Conservation (phyloP, 2,329 filamentous ascomycete genomes). For the Trichoderma atroviride region DNA sequence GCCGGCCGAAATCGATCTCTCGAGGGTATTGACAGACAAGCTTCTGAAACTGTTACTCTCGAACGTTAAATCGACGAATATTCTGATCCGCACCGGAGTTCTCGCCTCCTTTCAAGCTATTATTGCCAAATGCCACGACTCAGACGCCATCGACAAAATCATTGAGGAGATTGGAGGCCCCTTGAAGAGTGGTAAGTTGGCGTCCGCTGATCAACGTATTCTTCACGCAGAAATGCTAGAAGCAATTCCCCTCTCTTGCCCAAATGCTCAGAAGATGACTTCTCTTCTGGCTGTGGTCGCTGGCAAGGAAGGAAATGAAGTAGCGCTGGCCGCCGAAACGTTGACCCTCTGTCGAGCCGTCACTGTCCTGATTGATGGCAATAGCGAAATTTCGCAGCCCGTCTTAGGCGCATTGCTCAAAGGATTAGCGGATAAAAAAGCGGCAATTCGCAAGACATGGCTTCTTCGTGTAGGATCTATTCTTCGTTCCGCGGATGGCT, state of each 20-base stretch:
- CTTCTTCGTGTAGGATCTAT: slow-evolving; percentile 72
- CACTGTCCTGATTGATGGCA: slow-evolving; percentile 62
- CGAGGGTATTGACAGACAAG: slow-evolving; percentile 68
- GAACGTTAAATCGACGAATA: slow-evolving; percentile 88
- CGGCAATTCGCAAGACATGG: slow-evolving; percentile 78
- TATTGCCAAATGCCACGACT: slow-evolving; percentile 63
- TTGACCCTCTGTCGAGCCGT: slow-evolving; percentile 69
- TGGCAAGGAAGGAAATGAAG: slow-evolving; percentile 86
- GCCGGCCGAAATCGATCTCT: slow-evolving; percentile 73
- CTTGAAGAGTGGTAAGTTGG: slow-evolving; percentile 80
- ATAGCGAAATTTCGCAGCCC: slow-evolving; percentile 63
- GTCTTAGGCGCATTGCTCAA: slow-evolving; percentile 74
- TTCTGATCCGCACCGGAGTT: slow-evolving; percentile 73
- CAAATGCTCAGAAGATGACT: slow-evolving; percentile 68
- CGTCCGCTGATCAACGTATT: slow-evolving; percentile 81
- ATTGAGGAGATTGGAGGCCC: slow-evolving; percentile 77
- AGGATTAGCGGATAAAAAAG: slow-evolving; percentile 83
- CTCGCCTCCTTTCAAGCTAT: slow-evolving; percentile 72
- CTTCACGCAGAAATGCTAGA: slow-evolving; percentile 81
- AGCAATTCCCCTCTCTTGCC: slow-evolving; percentile 60
- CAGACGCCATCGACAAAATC: slow-evolving; percentile 64
- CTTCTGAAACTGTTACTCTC: slow-evolving; percentile 86
- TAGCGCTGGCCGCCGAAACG: slow-evolving; percentile 75
- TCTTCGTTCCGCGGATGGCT: slow-evolving; percentile 58
- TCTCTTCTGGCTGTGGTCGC: slow-evolving; percentile 68